These are phyloP conservation scores for Candida labiduridarum DNA, from an alignment of 1,139 yeast genomes.

Conservation along the genomic window DNA sequence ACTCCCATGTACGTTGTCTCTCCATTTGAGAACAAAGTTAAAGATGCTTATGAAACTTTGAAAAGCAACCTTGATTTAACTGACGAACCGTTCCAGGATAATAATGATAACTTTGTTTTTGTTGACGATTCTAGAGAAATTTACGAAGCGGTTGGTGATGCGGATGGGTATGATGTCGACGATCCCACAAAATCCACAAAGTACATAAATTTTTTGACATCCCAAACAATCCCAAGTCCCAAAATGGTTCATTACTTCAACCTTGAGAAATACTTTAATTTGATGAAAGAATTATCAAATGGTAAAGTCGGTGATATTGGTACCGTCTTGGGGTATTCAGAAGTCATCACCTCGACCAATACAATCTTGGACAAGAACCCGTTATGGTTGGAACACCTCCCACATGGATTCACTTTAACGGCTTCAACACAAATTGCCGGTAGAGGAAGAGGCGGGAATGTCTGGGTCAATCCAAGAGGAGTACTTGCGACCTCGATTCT, in stretches of 20 bases:
- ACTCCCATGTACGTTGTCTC: slow-evolving; percentile 63
- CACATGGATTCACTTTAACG: slow-evolving; percentile 71
- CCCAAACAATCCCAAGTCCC: slow-evolving; percentile 46
- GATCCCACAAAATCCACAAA: slow-evolving; percentile 60
- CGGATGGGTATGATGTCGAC: slow-evolving; percentile 30
- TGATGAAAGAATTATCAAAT: slow-evolving; percentile 35
- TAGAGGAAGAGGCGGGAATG: slow-evolving; percentile 91
- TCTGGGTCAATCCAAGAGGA: slow-evolving; percentile 94
- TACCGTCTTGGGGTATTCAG: slow-evolving; percentile 70
- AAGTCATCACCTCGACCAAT: slow-evolving; percentile 87
- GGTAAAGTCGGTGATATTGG: slow-evolving; percentile 52
- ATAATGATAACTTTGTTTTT: slow-evolving; percentile 55
- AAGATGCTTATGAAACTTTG: slow-evolving; percentile 31
- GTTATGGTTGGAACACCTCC: slow-evolving; percentile 55
- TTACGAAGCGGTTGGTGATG: slow-evolving; percentile 10
- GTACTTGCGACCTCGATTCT: slow-evolving; percentile 82
- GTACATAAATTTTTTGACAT: slow-evolving; percentile 49
- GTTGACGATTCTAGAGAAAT: slow-evolving; percentile 29
- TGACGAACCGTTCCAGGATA: slow-evolving; percentile 49
- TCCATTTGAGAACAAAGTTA: slow-evolving; percentile 21
- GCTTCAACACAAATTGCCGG: slow-evolving; percentile 90
- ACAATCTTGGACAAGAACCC: slow-evolving; percentile 77
- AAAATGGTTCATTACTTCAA: slow-evolving; percentile 73
- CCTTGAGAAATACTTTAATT: slow-evolving; percentile 54
- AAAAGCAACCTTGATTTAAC: slow-evolving; percentile 44